These are phyloP conservation scores for Colletotrichum tamarilloi DNA, from an alignment of 2,329 filamentous ascomycete species.

Conservation along the genomic window DNA sequence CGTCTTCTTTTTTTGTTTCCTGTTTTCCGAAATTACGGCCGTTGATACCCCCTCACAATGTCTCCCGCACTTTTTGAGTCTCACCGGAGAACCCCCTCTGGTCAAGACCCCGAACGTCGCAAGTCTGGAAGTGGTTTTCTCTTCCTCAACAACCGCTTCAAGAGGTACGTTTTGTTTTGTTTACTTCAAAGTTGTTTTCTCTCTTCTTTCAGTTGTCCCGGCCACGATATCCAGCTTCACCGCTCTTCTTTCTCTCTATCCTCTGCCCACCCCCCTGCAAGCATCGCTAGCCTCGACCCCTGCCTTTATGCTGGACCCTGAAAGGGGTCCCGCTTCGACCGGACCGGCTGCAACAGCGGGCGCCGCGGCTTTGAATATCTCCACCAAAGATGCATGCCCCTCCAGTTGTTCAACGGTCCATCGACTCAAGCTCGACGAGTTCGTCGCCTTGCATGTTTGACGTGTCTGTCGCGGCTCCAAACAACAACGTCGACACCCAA, in stretches of 20 bases:
- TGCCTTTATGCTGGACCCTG: conserved; percentile 24
- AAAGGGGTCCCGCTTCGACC: conserved; percentile 15
- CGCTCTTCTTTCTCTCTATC: conserved; percentile 23
- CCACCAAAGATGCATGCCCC: conserved; percentile 11
- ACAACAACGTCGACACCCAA: conserved; percentile 19
- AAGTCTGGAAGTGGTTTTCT: conserved; percentile 33
- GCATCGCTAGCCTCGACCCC: conserved; percentile 23
- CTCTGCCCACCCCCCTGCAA: not conserved
- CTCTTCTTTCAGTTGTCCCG: conserved; percentile 16
- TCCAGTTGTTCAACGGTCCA: conserved; percentile 11
- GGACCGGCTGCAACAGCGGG: conserved; percentile 18
- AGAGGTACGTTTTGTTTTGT: conserved; percentile 26
- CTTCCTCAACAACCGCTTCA: conserved; percentile 34
- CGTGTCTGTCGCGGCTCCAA: conserved; percentile 25
- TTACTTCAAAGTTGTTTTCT: conserved; percentile 3
- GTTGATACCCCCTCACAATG: conserved; percentile 31
- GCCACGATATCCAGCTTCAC: conserved; percentile 22
- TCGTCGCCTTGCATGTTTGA: conserved; percentile 24
- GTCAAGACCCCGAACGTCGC: conserved; percentile 21
- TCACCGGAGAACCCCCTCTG: conserved; percentile 16
- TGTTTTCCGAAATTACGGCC: conserved; percentile 15
- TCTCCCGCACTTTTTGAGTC: conserved; percentile 31
- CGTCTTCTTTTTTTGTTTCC: conserved; percentile 3
- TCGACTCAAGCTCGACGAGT: conserved; percentile 9
- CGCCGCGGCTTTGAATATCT: conserved; percentile 17